These are phyloP conservation scores for Macrolepiota albuminosa DNA, from an alignment of 768 basidiomycete species.

Conservation along the genomic window DNA sequence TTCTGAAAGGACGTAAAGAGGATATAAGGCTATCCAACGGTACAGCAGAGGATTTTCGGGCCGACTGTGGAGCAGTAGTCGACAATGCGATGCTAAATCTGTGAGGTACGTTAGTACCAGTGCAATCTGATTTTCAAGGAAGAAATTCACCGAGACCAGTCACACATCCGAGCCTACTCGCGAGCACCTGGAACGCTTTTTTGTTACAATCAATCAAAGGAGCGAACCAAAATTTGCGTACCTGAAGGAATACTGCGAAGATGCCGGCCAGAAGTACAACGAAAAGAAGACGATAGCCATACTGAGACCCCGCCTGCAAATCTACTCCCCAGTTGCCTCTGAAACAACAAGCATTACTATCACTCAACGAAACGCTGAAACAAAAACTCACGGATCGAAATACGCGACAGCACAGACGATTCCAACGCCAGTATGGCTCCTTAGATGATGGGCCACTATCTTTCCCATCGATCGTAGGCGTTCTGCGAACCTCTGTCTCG, in stretches of 20 bases:
- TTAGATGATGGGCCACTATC: constrained; percentile 44
- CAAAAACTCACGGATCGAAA: constrained; percentile 70
- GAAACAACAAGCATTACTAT: neutral
- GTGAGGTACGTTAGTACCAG: neutral
- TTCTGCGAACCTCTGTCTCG: constrained; percentile 6
- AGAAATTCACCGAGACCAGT: constrained; percentile 64
- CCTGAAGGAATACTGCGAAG: constrained; percentile 82
- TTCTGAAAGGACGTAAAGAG: constrained; percentile 61
- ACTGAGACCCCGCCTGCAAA: constrained; percentile 80
- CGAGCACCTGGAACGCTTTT: constrained; percentile 48
- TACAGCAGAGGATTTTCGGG: constrained; percentile 52
- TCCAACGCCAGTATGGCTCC: constrained; percentile 76
- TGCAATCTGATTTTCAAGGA: neutral
- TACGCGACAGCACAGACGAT: constrained; percentile 86
- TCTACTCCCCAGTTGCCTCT: constrained; percentile 92
- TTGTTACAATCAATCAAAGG: neutral
- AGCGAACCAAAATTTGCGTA: constrained; percentile 19
- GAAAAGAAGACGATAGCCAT: constrained; percentile 84
- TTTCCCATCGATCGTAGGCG: constrained; percentile 27
- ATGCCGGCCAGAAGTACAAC: constrained; percentile 79
- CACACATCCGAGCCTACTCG: constrained; percentile 77
- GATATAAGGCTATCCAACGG: constrained; percentile 59
- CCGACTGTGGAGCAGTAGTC: constrained; percentile 60
- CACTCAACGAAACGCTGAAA: neutral
- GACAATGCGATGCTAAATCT: constrained; percentile 55